Evolutionary conservation across 2,329 filamentous ascomycete genomes (phyloP).

Genomic region (Plectosphaerella cucumerina): DNA sequence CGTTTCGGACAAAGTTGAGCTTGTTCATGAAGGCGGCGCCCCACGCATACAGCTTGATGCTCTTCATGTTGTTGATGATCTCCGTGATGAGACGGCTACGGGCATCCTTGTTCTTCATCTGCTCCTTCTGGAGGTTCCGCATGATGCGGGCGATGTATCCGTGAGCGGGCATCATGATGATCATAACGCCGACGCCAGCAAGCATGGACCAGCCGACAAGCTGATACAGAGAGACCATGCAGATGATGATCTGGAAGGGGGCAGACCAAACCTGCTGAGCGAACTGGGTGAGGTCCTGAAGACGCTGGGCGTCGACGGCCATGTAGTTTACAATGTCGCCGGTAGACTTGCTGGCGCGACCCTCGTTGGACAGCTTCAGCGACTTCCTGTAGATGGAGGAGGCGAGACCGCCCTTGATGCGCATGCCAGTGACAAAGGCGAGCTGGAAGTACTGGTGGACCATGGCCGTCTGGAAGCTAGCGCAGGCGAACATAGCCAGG

Average conservation of each 20-base stretch:
- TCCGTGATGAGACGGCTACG: slow-evolving; percentile 92
- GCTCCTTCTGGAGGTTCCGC: slow-evolving; percentile 89
- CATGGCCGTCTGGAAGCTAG: slow-evolving; percentile 79
- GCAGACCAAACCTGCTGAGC: slow-evolving; percentile 95
- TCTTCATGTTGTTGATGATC: slow-evolving; percentile 99
- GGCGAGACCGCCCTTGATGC: slow-evolving; percentile 85
- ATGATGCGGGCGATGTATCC: slow-evolving; percentile 87
- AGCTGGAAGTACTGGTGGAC: slow-evolving; percentile 98
- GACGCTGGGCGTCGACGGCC: slow-evolving; percentile 94
- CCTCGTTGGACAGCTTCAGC: slow-evolving; percentile 87
- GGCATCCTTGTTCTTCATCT: slow-evolving; percentile 99
- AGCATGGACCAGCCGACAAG: slow-evolving; percentile 95
- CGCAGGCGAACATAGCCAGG: slow-evolving; percentile 85
- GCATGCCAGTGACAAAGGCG: slow-evolving; percentile 93
- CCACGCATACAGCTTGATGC: slow-evolving; percentile 98
- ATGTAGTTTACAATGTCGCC: slow-evolving; percentile 99
- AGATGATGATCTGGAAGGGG: slow-evolving; percentile 91
- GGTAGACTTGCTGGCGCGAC: slow-evolving; percentile 80
- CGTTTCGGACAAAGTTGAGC: slow-evolving; percentile 92
- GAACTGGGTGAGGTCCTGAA: slow-evolving; percentile 93
- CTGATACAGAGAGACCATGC: slow-evolving; percentile 93
- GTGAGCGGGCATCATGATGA: slow-evolving; percentile 96
- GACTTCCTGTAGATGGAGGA: slow-evolving; percentile 92
- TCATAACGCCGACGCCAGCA: slow-evolving; percentile 90
- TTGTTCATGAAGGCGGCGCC: slow-evolving; percentile 96